Evolutionary conservation across 1,284 basidiomycete genomes (phyloP).

Genomic region (Phellopilus nigrolimitatus): DNA sequence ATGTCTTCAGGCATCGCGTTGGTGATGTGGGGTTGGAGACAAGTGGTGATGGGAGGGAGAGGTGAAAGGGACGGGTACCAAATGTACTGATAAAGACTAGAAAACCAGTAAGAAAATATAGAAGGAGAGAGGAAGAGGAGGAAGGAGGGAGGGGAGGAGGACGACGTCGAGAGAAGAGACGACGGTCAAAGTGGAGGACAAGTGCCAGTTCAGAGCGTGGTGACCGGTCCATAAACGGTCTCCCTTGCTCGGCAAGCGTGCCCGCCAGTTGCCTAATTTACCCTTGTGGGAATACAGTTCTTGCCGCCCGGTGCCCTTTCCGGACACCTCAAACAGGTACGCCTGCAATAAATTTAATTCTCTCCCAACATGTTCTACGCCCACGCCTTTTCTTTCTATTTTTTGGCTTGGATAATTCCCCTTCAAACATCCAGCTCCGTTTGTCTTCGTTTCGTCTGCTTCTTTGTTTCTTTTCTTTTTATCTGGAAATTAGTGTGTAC

Average conservation of each 20-base stretch:
- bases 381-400: no score
- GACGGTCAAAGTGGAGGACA: neutral
- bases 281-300: no score
- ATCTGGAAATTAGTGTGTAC: no score
- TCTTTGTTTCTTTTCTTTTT: no score
- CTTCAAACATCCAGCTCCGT: neutral
- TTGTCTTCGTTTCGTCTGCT: neutral
- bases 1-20: slow-evolving; percentile 33
- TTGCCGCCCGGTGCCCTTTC: neutral
- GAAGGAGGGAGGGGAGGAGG: slow-evolving; percentile 24
- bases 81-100: slow-evolving; percentile 29
- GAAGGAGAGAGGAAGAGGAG: slow-evolving; percentile 25
- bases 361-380: slow-evolving; percentile 1
- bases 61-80: slow-evolving; percentile 23
- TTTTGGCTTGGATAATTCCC: no score
- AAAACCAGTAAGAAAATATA: slow-evolving; percentile 22
- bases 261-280: no score
- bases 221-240: no score
- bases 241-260: no score
- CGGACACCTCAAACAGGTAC: neutral
- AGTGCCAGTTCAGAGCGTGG: neutral
- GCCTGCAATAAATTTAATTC: neutral
- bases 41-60: slow-evolving; percentile 23
- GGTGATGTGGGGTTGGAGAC: slow-evolving; percentile 11
- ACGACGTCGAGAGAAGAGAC: slow-evolving; percentile 9